These are phyloP conservation scores for Leptographium radiaticola DNA, from an alignment of 2,329 filamentous ascomycete genomes.

Conservation along the genomic window DNA sequence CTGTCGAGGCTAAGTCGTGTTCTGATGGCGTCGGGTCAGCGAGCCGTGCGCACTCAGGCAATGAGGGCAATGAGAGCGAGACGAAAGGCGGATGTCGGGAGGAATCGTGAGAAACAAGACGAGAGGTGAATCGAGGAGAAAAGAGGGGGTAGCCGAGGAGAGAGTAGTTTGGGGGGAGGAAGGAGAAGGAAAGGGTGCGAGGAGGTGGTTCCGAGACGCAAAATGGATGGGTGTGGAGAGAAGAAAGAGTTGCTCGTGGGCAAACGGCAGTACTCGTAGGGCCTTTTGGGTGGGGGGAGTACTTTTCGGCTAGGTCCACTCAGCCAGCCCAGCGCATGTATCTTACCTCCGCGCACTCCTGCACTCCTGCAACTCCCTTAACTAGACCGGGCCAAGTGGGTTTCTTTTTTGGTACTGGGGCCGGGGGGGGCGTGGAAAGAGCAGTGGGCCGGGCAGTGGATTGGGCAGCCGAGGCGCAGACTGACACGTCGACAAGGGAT, in stretches of 20 bases:
- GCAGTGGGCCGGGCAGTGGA: background rate
- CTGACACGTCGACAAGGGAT: conserved; percentile 13
- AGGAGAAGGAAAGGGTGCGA: background rate
- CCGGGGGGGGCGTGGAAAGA: conserved; percentile 2
- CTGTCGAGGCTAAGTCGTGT: background rate
- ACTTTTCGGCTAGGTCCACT: conserved; percentile 7
- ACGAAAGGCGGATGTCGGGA: background rate
- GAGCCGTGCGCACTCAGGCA: background rate
- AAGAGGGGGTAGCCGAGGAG: conserved; percentile 2
- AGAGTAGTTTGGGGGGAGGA: background rate
- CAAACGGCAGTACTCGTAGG: background rate
- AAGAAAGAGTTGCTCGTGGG: conserved; percentile 1
- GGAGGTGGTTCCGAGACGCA: conserved; percentile 4
- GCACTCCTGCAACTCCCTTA: background rate
- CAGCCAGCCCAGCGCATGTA: conserved; percentile 2
- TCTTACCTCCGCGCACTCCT: background rate
- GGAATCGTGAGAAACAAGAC: background rate
- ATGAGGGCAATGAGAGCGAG: background rate
- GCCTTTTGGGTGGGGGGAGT: background rate
- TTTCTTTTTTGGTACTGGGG: background rate
- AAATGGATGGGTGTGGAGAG: conserved; percentile 4
- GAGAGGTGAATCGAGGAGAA: conserved; percentile 2
- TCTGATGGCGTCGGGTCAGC: background rate
- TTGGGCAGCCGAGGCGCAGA: conserved; percentile 11
- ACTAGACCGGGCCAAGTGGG: background rate